These are phyloP conservation scores for Chytriomyces sp. DNA, from an alignment of 192 early-diverging fungal genomes.

Conservation along the genomic window DNA sequence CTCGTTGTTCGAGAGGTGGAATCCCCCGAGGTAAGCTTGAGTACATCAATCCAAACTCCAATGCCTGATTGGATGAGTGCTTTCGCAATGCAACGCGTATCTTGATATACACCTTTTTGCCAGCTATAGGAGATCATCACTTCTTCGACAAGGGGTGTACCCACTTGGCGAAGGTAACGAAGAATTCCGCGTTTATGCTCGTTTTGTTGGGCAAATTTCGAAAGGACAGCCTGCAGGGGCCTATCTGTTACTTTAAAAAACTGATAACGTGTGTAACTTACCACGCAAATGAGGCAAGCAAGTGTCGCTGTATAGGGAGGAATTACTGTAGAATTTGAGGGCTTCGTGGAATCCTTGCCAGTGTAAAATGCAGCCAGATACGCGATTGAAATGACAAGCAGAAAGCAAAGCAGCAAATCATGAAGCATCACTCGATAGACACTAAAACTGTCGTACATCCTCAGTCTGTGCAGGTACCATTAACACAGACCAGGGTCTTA, in stretches of 20 bases:
- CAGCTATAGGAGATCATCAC: constrained; percentile 28
- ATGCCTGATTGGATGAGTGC: neutral
- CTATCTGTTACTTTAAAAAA: too few relatives aligned
- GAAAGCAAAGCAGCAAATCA: neutral
- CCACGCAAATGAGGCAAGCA: too few relatives aligned
- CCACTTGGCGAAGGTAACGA: constrained; percentile 11
- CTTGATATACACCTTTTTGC: constrained; percentile 3
- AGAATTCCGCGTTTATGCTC: neutral
- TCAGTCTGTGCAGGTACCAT: too few relatives aligned
- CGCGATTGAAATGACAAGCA: neutral
- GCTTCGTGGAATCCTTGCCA: too few relatives aligned
- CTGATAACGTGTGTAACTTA: too few relatives aligned
- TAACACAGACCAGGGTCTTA: too few relatives aligned
- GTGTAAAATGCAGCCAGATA: neutral
- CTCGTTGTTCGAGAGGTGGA: constrained; percentile 11
- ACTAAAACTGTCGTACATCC: neutral
- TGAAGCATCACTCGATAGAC: neutral
- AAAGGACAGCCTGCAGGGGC: too few relatives aligned
- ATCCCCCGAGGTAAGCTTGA: constrained; percentile 16
- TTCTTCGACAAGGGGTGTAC: constrained; percentile 15
- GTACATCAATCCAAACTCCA: constrained; percentile 24
- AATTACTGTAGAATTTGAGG: too few relatives aligned
- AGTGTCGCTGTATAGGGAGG: too few relatives aligned
- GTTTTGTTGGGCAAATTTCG: too few relatives aligned
- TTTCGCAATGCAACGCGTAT: constrained; percentile 2